phyloP scores from a whole-genome alignment of 257 asterid species.

The Paraleonurus japonicus region DNA sequence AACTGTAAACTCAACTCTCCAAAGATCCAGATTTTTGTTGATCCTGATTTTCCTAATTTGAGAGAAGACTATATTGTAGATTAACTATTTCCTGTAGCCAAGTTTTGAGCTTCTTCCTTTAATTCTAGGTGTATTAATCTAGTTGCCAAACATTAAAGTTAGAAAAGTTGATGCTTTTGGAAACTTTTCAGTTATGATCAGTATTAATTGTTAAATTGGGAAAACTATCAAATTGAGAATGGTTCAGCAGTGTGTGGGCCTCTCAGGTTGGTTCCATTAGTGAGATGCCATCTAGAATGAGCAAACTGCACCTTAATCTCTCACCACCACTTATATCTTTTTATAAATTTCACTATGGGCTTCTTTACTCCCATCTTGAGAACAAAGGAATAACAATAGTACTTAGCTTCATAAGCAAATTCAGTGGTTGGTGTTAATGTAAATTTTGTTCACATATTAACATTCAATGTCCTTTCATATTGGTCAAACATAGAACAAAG shows the following conservation, averaged over 20 bases:
- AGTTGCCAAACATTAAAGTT: neutral
- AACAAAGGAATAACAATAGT: neutral
- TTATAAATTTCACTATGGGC: neutral
- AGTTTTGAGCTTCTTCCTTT: neutral
- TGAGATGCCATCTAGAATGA: neutral
- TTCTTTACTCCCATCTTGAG: neutral
- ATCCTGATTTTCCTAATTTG: neutral
- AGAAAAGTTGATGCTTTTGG: neutral
- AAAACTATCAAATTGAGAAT: neutral
- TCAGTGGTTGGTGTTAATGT: neutral
- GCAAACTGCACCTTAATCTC: no score
- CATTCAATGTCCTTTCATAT: neutral
- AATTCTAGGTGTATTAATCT: neutral
- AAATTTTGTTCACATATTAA: neutral
- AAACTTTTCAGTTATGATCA: neutral
- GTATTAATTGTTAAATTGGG: neutral
- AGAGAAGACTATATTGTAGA: neutral
- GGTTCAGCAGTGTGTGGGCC: neutral
- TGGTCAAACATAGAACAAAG: neutral
- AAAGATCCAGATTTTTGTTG: neutral
- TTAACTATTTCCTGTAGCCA: neutral
- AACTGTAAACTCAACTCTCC: neutral
- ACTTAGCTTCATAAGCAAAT: neutral
- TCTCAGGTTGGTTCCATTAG: neutral
- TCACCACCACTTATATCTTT: neutral